A percentile compares a stretch with the other conserved stretches of the same genome.
Evolutionary conservation across 148 eudicot species (phyloP).

Genomic region (Dianthus caryophyllus): DNA sequence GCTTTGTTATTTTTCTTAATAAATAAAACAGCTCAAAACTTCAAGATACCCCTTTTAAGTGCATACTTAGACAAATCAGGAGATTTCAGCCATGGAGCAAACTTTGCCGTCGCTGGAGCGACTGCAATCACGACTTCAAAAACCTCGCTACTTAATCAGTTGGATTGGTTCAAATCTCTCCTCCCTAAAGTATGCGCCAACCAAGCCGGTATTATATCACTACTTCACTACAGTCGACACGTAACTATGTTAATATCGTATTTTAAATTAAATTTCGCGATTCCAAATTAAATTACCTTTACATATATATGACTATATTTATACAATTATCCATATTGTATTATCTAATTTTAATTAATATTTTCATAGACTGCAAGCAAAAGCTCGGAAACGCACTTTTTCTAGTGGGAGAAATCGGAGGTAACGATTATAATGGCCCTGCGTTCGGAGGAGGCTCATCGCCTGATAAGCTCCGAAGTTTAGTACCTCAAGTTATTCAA

Average conservation of each 20-base stretch:
- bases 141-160: conserved; percentile 14
- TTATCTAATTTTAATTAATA: neutral
- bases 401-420: conserved; percentile 43
- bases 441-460: conserved; percentile 12
- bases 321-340: too few species aligned
- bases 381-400: conserved; percentile 31
- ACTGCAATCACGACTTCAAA: conserved; percentile 7
- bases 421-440: conserved; percentile 35
- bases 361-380: conserved; percentile 13
- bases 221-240: too few species aligned
- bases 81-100: conserved; percentile 22
- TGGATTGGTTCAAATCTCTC: conserved; percentile 13
- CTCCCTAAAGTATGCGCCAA: neutral
- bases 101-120: conserved; percentile 26
- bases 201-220: conserved; percentile 17
- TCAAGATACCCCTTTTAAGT: conserved; percentile 13
- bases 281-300: too few species aligned
- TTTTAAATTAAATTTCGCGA: too few species aligned
- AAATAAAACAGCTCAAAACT: conserved; percentile 10
- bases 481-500: conserved; percentile 25
- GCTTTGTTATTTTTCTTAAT: neutral
- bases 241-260: too few species aligned
- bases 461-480: neutral
- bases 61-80: conserved; percentile 15
- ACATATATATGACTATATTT: too few species aligned